Percentiles rank a stretch among this genome's conserved stretches.
Conservation (phyloP, 805 yeast genomes). For the Starmerella potacharoeniae region DNA sequence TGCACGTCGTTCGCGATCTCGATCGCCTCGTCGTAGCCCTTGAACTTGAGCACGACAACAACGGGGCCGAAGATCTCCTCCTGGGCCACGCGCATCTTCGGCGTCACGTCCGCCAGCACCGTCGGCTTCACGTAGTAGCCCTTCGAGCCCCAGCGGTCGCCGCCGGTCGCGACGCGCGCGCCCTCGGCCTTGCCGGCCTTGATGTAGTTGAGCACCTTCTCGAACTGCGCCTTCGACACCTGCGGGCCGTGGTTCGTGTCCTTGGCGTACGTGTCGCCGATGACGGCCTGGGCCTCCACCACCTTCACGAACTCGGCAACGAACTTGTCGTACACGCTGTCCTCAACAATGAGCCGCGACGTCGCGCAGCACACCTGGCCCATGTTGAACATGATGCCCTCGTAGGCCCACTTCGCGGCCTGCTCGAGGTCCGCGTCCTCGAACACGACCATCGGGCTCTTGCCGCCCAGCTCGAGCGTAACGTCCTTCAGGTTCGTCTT, state of each 20-base stretch:
- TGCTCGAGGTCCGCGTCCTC: conserved; percentile 71
- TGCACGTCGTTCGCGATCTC: conserved; percentile 64
- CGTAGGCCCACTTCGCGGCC: conserved; percentile 63
- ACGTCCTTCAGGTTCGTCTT: conserved; percentile 75
- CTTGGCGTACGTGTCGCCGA: conserved; percentile 78
- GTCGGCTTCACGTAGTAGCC: conserved; percentile 53
- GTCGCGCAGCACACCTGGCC: conserved; percentile 97
- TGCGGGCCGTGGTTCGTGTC: conserved; percentile 85
- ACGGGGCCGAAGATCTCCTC: conserved; percentile 97
- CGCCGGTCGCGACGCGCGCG: conserved; percentile 60
- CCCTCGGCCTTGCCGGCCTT: conserved; percentile 74
- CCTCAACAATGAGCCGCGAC: conserved; percentile 82
- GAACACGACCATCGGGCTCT: conserved; percentile 83
- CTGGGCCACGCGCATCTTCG: conserved; percentile 60
- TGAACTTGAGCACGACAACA: conserved; percentile 70
- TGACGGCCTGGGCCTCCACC: conserved; percentile 38
- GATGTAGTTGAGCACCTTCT: conserved; percentile 65
- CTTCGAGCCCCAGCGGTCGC: conserved; percentile 58
- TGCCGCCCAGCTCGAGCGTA: conserved; percentile 92
- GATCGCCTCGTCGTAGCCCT: conserved; percentile 71
- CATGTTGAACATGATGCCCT: conserved; percentile 83
- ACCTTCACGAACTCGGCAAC: conserved; percentile 47
- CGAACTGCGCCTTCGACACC: conserved; percentile 67
- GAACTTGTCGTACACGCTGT: conserved; percentile 67
- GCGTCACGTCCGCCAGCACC: conserved; percentile 68